Conservation (phyloP, 2,329 filamentous ascomycete species). For the Scopulariopsis brevicaulis region DNA sequence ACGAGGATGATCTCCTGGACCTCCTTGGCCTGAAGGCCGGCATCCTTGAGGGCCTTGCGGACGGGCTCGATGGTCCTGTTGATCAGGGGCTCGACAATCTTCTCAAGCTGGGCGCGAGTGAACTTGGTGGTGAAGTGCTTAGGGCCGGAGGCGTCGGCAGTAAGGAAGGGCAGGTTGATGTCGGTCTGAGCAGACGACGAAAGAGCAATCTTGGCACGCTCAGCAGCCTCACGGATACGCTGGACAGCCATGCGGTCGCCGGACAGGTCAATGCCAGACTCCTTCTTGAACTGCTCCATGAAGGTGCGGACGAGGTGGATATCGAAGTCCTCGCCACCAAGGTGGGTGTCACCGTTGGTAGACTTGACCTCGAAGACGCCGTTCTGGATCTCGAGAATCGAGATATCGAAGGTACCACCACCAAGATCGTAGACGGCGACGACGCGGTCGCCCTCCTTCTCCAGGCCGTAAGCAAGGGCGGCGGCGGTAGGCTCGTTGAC, state of each 20-base stretch:
- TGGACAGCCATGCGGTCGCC: constrained; percentile 96
- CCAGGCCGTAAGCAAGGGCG: constrained; percentile 88
- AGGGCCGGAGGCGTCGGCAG: constrained; percentile 85
- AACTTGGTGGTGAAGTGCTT: constrained; percentile 99
- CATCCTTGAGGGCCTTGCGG: constrained; percentile 94
- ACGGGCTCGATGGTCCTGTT: constrained; percentile 80
- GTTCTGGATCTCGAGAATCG: constrained; percentile 91
- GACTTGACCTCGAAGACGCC: constrained; percentile 99
- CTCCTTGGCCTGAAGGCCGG: constrained; percentile 79
- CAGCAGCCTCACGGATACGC: constrained; percentile 94
- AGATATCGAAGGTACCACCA: constrained; percentile 99
- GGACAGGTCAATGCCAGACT: constrained; percentile 81
- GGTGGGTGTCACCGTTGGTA: constrained; percentile 96
- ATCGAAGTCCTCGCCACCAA: constrained; percentile 97
- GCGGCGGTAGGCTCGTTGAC: constrained; percentile 97
- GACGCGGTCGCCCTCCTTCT: constrained; percentile 83
- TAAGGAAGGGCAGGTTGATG: constrained; percentile 98
- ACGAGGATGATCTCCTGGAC: constrained; percentile 97
- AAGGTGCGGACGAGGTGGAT: constrained; percentile 89
- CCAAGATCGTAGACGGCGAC: constrained; percentile 96
- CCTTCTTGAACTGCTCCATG: constrained; percentile 93
- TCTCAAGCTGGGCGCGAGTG: constrained; percentile 83
- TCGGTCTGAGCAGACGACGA: constrained; percentile 92
- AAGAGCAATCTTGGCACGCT: constrained; percentile 99
- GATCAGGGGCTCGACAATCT: constrained; percentile 84